Base-by-base conservation (phyloP, 2,329 filamentous ascomycete species). In the Rhinocladiella similis region DNA sequence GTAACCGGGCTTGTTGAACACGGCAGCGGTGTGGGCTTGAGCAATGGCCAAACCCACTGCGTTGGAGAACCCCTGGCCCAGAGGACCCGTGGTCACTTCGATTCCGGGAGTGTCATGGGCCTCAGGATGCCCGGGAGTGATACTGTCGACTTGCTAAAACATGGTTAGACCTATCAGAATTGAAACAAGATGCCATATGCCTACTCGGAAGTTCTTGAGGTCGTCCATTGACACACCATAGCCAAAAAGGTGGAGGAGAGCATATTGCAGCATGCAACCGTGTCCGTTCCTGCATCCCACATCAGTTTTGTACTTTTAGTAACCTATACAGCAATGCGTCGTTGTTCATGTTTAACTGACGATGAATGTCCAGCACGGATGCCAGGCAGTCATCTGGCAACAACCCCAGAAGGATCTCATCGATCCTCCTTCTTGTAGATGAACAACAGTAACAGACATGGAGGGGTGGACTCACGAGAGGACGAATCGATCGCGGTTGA, bases 251-350 rank as follows among this genome's bases (percentile, higher is more conserved):
- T 99, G 94, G 70, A 99, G 89, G 67, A 99, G 85, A 70, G 93
- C 89, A 87, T 99, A 99, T 77, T 97, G 94, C 60, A 99, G 90
- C 92, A 99, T 96, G 85, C 94, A 99, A 69, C 88, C 94, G 80
- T 99, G 94, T 68, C 94, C 94, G 83, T 99, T 99, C 61, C 92
- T 97, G 69, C 50, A 50, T 22, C 6, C 41, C 27, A 57, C 27
- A 59, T 63, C 47, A 65, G 61, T 27, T 27, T 9, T 25, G 10
- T 46, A 20, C 25, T 9, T 33, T 33, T 9, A 10, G 29, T 33
- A 33, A 12, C 5, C 29, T 33, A 7, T 33, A 33, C 29, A 33
- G 10, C 10, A 33, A 33, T 33, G 6, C 10, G 10, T 33, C 29
- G 10, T 3, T 10, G 10, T 12, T 33, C 29, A 33, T 9, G 29